Conservation (phyloP, 2,329 filamentous ascomycete species). For the Leptographium wingfieldii region DNA sequence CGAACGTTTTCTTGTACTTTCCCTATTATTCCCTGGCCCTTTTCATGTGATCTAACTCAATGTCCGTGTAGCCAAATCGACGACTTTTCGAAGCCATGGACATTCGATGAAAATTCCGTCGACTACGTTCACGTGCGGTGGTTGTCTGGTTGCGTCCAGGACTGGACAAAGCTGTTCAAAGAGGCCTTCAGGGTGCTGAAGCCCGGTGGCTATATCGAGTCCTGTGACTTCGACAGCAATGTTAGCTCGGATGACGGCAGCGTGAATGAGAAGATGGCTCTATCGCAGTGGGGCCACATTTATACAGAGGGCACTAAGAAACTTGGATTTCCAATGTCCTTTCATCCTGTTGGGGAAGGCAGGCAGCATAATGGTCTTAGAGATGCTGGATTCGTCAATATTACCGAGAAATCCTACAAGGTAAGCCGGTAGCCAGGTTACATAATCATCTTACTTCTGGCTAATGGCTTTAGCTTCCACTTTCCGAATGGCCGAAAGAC, state of each 20-base stretch:
- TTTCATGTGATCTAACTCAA: not conserved
- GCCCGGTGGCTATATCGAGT: conserved; percentile 34
- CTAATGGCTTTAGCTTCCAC: not conserved
- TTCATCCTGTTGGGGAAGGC: not conserved
- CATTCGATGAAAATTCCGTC: conserved; percentile 11
- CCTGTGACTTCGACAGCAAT: conserved; percentile 6
- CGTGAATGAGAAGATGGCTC: conserved; percentile 8
- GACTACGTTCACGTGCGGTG: conserved; percentile 18
- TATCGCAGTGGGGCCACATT: conserved; percentile 13
- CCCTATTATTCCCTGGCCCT: no score
- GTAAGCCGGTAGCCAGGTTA: conserved; percentile 2
- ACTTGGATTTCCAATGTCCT: not conserved
- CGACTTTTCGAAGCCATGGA: conserved; percentile 16
- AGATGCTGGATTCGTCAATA: not conserved
- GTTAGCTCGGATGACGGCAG: conserved; percentile 16
- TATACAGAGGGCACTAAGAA: not conserved
- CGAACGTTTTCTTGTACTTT: conserved; percentile 6
- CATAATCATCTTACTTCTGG: no score
- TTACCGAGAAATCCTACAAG: not conserved
- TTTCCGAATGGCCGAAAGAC: conserved; percentile 23
- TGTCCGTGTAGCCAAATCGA: conserved; percentile 13
- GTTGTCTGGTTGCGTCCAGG: conserved; percentile 14
- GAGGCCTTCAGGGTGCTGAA: conserved; percentile 19
- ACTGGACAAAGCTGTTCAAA: conserved; percentile 13
- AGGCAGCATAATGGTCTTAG: not conserved